Conservation (phyloP, 306 rosid genomes). For the Elaeagnus macrophylla region DNA sequence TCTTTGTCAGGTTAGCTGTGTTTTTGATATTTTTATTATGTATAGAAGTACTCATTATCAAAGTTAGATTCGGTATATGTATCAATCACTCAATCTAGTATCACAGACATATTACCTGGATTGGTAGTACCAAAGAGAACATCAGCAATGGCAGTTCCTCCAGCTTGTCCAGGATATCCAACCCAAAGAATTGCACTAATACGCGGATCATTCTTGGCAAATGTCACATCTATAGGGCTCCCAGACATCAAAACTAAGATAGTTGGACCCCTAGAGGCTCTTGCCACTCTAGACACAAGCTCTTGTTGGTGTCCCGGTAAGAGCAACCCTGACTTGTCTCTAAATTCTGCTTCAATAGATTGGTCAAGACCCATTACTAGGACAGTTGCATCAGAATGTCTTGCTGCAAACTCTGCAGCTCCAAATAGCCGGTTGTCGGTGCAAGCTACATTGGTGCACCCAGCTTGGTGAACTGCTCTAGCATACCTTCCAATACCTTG, state of each 20-base stretch:
- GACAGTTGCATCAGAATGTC: slow-evolving; percentile 52
- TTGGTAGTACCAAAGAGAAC: slow-evolving; percentile 56
- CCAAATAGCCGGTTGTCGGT: slow-evolving; percentile 32
- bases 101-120: slow-evolving; percentile 37
- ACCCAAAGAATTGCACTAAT: slow-evolving; percentile 72
- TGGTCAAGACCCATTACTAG: slow-evolving; percentile 83
- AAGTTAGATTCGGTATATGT: too few relatives aligned
- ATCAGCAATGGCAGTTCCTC: slow-evolving; percentile 86
- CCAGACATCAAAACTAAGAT: slow-evolving; percentile 76
- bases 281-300: slow-evolving; percentile 48
- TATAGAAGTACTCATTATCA: too few relatives aligned
- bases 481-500: slow-evolving; percentile 75
- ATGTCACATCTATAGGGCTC: slow-evolving; percentile 69
- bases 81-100: neutral
- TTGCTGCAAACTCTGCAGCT: slow-evolving; percentile 48
- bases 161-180: slow-evolving; percentile 92
- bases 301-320: slow-evolving; percentile 74
- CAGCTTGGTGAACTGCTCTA: slow-evolving; percentile 44
- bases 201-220: slow-evolving; percentile 51
- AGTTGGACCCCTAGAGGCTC: slow-evolving; percentile 64
- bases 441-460: slow-evolving; percentile 54
- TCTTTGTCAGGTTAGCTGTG: too few relatives aligned
- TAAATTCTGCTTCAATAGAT: slow-evolving; percentile 67
- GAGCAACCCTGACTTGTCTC: slow-evolving; percentile 45
- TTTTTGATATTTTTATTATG: too few relatives aligned